Base-by-base conservation (phyloP, 331 rosid genomes). In the Cydonia oblonga region DNA sequence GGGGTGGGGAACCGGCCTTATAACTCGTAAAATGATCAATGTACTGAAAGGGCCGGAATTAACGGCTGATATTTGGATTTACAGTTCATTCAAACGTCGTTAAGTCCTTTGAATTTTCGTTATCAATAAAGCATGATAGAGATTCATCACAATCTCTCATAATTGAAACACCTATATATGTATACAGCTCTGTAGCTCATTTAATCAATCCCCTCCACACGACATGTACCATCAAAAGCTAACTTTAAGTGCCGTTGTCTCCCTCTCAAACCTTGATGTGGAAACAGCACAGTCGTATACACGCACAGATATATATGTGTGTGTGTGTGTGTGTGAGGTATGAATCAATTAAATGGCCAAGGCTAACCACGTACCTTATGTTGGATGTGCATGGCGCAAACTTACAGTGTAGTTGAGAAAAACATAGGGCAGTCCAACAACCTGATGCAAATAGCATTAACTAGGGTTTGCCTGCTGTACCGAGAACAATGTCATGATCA, bases 371-470 rank as follows among this genome's bases (percentile, higher is more conserved):
- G n/a, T n/a, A n/a, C n/a, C n/a, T n/a, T 9, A 12, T 42, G 63
- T 65, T 65, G 73, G 46, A 66, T 40, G 52, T 9, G 30, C 14
- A 54, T 44, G 44, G 18, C 42, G 77, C 65, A 77, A 71, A 44
- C 58, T 38, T 22, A 18, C 53, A 25, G 23, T 64, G 54, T 56
- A 3, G 29, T 60, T 76, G 42, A 42, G 52, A 12, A 26, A 20
- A 15, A 46, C 72, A 38, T 23, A 3, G 15, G 8, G 16, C 23
- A 56, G 24, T 32, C 63, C 81, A 40, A 64, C 77, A 0, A 71
- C 72, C 52, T 44, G 12, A 26, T 49, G 44, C 65, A 51, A 29
- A 46, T 2, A 46, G 42, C 42, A 35, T 35, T 35, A 40, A 40
- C 46, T 40, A 11, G 46, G 44, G 46, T 40, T 40, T 11, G 46